Conservation (phyloP, 2,329 filamentous ascomycete species). For the Talaromyces sp. region DNA sequence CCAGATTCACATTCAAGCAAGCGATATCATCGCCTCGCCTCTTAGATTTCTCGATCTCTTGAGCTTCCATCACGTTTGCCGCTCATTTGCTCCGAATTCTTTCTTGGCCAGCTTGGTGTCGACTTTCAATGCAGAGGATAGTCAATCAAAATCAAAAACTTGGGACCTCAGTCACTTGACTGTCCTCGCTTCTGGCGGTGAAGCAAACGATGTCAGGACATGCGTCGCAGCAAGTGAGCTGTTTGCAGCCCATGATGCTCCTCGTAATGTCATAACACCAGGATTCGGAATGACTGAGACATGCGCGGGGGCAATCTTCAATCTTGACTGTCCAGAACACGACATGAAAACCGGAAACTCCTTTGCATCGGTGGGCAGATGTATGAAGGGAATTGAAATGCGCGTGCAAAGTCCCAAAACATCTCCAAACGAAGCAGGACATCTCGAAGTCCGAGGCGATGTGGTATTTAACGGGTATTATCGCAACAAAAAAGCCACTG, state of each 20-base stretch:
- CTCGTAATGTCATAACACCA: constrained; percentile 18
- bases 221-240: constrained; percentile 13
- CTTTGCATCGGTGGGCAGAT: constrained; percentile 17
- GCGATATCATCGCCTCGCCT: constrained; percentile 26
- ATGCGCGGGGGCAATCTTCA: constrained; percentile 11
- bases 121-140: background rate
- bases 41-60: constrained; percentile 24
- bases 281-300: constrained; percentile 19
- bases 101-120: constrained; percentile 23
- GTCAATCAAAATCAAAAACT: background rate
- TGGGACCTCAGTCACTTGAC: constrained; percentile 22
- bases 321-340: constrained; percentile 6
- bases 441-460: constrained; percentile 36
- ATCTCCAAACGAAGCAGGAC: constrained; percentile 9
- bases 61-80: constrained; percentile 21
- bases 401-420: constrained; percentile 13
- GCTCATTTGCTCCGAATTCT: constrained; percentile 36
- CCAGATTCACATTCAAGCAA: constrained; percentile 43
- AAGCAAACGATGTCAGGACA: constrained; percentile 28
- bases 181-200: constrained; percentile 33
- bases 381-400: constrained; percentile 19
- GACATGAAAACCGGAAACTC: constrained; percentile 6
- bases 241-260: constrained; percentile 19
- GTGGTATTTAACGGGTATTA: constrained; percentile 51
- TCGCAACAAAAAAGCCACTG: constrained; percentile 46